Conservation (phyloP, 805 yeast species). For the Helenozyma baotianmanensis region DNA sequence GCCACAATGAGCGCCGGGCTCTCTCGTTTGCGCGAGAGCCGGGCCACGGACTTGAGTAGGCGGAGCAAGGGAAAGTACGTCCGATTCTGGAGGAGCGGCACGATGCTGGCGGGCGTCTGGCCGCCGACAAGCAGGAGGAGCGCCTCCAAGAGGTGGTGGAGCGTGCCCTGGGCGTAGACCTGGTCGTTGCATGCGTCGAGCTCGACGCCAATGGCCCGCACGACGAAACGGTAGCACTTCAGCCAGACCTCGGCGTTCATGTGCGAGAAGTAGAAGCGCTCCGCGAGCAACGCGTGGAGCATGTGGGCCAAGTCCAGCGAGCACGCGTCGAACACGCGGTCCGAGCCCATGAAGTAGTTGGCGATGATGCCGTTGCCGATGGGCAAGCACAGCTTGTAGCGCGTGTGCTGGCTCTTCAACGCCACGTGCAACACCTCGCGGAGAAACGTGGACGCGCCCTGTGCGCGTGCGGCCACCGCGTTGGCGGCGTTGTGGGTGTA, state of each 20-base stretch:
- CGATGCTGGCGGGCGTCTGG: conserved; percentile 11
- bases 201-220: conserved; percentile 14
- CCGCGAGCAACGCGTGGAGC: conserved; percentile 16
- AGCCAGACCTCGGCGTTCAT: conserved; percentile 26
- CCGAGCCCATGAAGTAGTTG: conserved; percentile 13
- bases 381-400: conserved; percentile 20
- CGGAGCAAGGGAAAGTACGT: conserved; percentile 18
- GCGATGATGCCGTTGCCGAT: conserved; percentile 15
- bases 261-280: conserved; percentile 29
- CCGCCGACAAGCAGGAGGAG: conserved; percentile 22
- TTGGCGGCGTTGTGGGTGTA: conserved; percentile 22
- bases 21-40: conserved; percentile 20
- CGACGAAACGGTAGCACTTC: conserved; percentile 19
- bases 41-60: conserved; percentile 14
- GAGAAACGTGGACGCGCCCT: conserved; percentile 28
- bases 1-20: conserved; percentile 17
- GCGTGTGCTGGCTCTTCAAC: conserved; percentile 14
- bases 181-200: no score
- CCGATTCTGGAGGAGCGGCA: conserved; percentile 15
- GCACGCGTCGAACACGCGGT: conserved; percentile 17
- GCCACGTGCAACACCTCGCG: conserved; percentile 18
- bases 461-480: conserved; percentile 25
- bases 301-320: conserved; percentile 22
- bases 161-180: background rate
- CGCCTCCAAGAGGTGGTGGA: conserved; percentile 21